phyloP scores from a whole-genome alignment of 805 yeast species.

The Myxozyma neotropica region DNA sequence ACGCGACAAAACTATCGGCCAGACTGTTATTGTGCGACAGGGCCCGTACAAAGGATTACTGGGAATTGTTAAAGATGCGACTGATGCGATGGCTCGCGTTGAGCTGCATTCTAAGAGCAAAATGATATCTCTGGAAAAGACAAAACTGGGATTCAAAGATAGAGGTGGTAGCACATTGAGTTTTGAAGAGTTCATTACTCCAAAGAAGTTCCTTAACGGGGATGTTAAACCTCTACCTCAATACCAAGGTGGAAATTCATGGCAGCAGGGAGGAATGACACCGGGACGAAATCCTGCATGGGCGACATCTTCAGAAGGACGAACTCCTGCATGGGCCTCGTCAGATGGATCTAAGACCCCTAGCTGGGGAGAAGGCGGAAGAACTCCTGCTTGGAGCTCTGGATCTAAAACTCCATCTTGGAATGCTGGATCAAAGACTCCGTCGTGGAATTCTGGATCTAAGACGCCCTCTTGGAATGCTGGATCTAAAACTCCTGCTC shows the following conservation, averaged over 20 bases:
- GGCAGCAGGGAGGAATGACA: conserved; percentile 15
- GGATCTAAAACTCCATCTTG: conserved; percentile 42
- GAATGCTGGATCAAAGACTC: conserved; percentile 51
- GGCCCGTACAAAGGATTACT: conserved; percentile 95
- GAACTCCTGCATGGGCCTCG: conserved; percentile 61
- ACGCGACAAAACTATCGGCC: conserved; percentile 77
- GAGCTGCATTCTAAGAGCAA: conserved; percentile 93
- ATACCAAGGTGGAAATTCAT: conserved; percentile 38
- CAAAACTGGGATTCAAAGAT: conserved; percentile 71
- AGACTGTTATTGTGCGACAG: conserved; percentile 80
- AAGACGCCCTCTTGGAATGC: conserved; percentile 55
- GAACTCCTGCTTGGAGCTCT: conserved; percentile 48
- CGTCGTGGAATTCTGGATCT: conserved; percentile 54
- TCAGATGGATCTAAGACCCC: conserved; percentile 53
- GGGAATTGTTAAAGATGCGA: conserved; percentile 92
- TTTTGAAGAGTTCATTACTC: conserved; percentile 75
- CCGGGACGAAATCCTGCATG: conserved; percentile 21
- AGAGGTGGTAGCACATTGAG: conserved; percentile 63
- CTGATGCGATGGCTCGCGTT: conserved; percentile 86
- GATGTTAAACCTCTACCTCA: conserved; percentile 35
- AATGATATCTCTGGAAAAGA: conserved; percentile 79
- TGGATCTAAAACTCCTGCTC: conserved; percentile 39
- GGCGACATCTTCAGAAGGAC: conserved; percentile 49
- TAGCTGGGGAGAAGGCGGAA: conserved; percentile 47
- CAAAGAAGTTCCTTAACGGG: conserved; percentile 34